These are phyloP conservation scores for Rhodotorula sp. DNA, from an alignment of 1,284 basidiomycete genomes.

Conservation along the genomic window DNA sequence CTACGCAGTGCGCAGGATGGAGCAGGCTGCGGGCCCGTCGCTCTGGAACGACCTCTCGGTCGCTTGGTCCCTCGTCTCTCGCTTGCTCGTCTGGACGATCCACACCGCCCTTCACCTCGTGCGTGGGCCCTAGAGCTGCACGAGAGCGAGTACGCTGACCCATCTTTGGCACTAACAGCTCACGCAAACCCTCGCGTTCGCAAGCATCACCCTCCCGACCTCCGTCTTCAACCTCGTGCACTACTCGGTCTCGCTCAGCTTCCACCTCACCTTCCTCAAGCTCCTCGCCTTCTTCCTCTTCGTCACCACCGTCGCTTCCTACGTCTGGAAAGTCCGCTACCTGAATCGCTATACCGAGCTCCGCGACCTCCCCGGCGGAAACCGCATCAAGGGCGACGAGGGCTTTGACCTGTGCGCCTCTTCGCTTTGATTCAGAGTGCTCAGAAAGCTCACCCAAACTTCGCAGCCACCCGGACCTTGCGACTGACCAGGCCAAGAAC, in stretches of 20 bases:
- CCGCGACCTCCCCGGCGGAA: conserved; percentile 69
- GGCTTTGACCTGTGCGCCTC: conserved; percentile 31
- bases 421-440: background rate
- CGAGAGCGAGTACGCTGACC: background rate
- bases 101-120: background rate
- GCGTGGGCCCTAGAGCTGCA: background rate
- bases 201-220: conserved; percentile 14
- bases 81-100: conserved; percentile 1
- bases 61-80: background rate
- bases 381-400: conserved; percentile 29
- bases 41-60: conserved; percentile 10
- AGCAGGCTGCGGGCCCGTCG: background rate
- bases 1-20: background rate
- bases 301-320: conserved; percentile 22
- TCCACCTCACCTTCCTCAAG: conserved; percentile 37
- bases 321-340: conserved; percentile 41
- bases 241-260: conserved; percentile 29
- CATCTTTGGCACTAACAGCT: background rate
- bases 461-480: conserved; percentile 74
- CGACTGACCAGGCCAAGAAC: conserved; percentile 67
- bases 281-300: conserved; percentile 29
- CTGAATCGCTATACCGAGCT: conserved; percentile 62
- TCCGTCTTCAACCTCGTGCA: conserved; percentile 10
- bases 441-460: background rate
- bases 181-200: conserved; percentile 3